Evolutionary conservation across 345 rosid genomes (phyloP).

Genomic region (Brassica napus): Da-Ae NC_063439.1:18082501-18083000

Average conservation of each 20-base stretch:
- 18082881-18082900: too few species aligned
- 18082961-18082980: too few species aligned
- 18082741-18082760: neutral
- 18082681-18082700: neutral
- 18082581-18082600: slow-evolving; percentile 22
- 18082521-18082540: neutral
- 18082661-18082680: neutral
- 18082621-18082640: slow-evolving; percentile 40
- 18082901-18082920: too few species aligned
- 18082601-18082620: slow-evolving; percentile 38
- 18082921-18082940: too few species aligned
- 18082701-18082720: neutral
- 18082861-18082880: too few species aligned
- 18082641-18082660: slow-evolving; percentile 31
- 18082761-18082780: neutral
- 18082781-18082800: neutral
- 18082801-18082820: neutral
- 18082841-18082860: too few species aligned
- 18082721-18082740: neutral
- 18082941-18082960: too few species aligned
- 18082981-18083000: too few species aligned
- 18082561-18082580: slow-evolving; percentile 2
- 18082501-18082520: slow-evolving; percentile 1
- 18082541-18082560: neutral
- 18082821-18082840: neutral